phyloP scores from a whole-genome alignment of 768 basidiomycete species.

The Phallus indusiatus region DNA sequence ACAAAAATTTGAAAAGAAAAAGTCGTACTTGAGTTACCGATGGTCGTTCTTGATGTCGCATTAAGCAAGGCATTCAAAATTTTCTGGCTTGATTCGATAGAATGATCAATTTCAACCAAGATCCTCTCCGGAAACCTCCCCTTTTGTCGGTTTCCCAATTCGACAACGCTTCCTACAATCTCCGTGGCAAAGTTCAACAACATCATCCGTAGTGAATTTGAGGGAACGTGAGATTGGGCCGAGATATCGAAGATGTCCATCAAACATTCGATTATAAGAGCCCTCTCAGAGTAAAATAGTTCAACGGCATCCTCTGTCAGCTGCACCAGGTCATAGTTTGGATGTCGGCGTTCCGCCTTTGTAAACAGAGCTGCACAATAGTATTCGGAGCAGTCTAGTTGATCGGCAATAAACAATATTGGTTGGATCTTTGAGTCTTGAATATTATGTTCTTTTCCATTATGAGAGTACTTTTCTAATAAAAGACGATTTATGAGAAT shows the following conservation, averaged over 20 bases:
- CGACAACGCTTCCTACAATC: conserved; percentile 31
- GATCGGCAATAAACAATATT: conserved; percentile 67
- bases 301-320: conserved; percentile 58
- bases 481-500: neutral
- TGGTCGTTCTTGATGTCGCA: conserved; percentile 51
- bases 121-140: conserved; percentile 42
- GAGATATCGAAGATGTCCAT: conserved; percentile 60
- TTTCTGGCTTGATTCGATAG: conserved; percentile 43
- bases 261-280: conserved; percentile 62
- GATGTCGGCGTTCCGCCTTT: conserved; percentile 49
- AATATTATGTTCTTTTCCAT: conserved; percentile 60
- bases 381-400: conserved; percentile 76
- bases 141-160: conserved; percentile 26
- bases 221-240: conserved; percentile 34
- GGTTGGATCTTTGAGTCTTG: conserved; percentile 75
- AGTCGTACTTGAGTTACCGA: conserved; percentile 46
- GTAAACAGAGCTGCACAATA: conserved; percentile 65
- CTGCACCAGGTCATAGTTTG: conserved; percentile 48
- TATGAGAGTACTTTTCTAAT: conserved; percentile 55
- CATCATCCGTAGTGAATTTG: conserved; percentile 36
- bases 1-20: neutral
- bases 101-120: conserved; percentile 52
- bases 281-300: conserved; percentile 60
- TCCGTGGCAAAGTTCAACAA: conserved; percentile 50
- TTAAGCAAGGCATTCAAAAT: conserved; percentile 52